A percentile compares a stretch with the other conserved stretches of the same genome.
phyloP scores from a whole-genome alignment of 306 rosid species.

The Gleditsia sinensis region DNA sequence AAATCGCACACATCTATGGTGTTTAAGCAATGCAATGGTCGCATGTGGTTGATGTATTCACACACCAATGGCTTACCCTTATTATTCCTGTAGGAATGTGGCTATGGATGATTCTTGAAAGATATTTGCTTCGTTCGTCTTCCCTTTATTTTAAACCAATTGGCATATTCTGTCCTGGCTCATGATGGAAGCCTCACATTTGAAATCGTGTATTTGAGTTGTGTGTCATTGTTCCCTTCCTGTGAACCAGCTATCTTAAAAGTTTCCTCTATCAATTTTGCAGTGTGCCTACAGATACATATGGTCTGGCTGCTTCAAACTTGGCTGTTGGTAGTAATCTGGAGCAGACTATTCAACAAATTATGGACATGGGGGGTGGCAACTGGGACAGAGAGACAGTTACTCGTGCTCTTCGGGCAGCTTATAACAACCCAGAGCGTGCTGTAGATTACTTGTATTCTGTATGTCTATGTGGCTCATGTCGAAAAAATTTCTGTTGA shows the following conservation, averaged over 20 bases:
- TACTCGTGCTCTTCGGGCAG: slow-evolving; percentile 87
- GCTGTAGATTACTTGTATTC: slow-evolving; percentile 97
- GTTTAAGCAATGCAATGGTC: not conserved
- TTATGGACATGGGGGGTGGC: slow-evolving; percentile 95
- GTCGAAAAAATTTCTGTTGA: slow-evolving; percentile 25
- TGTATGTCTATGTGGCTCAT: slow-evolving; percentile 53
- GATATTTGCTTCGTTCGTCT: not conserved
- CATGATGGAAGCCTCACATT: not conserved
- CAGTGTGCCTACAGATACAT: slow-evolving; percentile 63
- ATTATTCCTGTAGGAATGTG: not conserved
- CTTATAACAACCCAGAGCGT: slow-evolving; percentile 94
- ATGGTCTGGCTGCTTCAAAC: slow-evolving; percentile 90
- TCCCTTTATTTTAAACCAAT: not conserved
- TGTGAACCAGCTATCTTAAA: slow-evolving; percentile 15
- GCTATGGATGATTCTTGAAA: not conserved
- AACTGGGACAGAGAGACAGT: slow-evolving; percentile 95
- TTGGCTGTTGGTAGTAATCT: slow-evolving; percentile 81
- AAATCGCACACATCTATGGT: not conserved
- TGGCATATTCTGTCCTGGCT: not conserved
- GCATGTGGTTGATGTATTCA: not conserved
- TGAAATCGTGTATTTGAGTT: not conserved
- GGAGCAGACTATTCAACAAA: slow-evolving; percentile 83
- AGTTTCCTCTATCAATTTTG: slow-evolving; percentile 29
- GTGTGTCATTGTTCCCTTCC: not conserved
- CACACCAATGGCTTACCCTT: not conserved